Evolutionary conservation across 257 asterid genomes (phyloP), one percentile per base, ranked within the genome.

Genomic region (Ocimum tenuiflorum): DNA sequence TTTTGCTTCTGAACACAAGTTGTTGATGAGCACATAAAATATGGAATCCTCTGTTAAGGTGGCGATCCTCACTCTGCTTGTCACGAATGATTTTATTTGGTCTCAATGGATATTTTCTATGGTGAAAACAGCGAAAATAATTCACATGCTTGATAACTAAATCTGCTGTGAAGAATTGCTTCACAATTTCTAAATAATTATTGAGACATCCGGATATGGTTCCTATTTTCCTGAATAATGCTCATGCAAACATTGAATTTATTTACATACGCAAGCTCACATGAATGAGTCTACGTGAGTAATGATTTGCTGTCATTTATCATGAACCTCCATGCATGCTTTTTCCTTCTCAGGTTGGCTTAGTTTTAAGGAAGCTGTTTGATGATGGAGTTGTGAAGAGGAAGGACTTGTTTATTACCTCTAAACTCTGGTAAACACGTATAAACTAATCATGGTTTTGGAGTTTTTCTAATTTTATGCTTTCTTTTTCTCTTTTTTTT

Each of bases 381-480:
- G 78, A 83, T 52, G 89, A 81, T 54, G 95, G 94, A 48, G 82
- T 79, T 72, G 91, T 89, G 73, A 89, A 83, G 83, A 81, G 96
- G 75, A 89, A 74, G 73, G 95, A 87, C 19, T 64, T 89, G 76
- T 89, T 86, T 71, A 80, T 89, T 61, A 85, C 96, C 65, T 89
- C 96, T 59, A 89, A 87, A 69, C 96, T 89, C 82, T 65, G 88
- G 96, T 86, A 83, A 65, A 17, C 33, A 47, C 20, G 39, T 56
- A 12, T 17, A 38, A 46, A 61, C 52, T 7, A 24, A n/a, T 48
- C 29, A 49, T 49, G 4, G 22, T 49, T 58, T 9, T 17, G 36
- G 51, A 59, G 4, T 15, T 33, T 1, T 60, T 51, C 36, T 0
- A 29, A 48, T 69, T 48, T 46, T 11, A 14, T 52, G 13, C 41